Base-by-base conservation (phyloP, 2,329 filamentous ascomycete genomes). In the Xylariaceae sp. region DNA sequence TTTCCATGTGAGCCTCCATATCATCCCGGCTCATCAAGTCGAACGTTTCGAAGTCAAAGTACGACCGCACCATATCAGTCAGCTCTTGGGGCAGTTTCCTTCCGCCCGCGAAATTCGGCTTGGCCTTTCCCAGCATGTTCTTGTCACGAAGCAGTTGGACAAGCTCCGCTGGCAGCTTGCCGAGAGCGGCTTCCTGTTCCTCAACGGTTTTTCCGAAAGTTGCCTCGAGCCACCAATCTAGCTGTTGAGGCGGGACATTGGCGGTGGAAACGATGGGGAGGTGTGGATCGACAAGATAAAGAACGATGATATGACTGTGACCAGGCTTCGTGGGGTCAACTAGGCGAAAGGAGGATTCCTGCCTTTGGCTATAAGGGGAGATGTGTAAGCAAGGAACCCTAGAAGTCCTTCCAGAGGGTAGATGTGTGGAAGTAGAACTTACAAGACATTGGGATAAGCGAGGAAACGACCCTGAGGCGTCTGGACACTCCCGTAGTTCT, bases 261-360 rank as follows among this genome's bases (percentile, higher is more conserved):
- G 74, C 73, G 8, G 77, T 78, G 1, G 73, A 75, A 58, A 77
- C 70, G 71, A 79, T 56, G 1, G 76, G 77, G 1, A 75, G 64
- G 17, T 77, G 65, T 0, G 85, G 85, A 66, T 88, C 83, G 1
- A 88, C 79, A 1, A 88, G 76, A 67, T 82, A 88, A 8, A 88
- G 72, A 0, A 81, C 82, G 2, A 88, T 71, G 52, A 87, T 82
- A 67, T 83, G 82, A 15, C 82, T 76, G 64, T 87, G 81, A 1
- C 85, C 85, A 0, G 81, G 76, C 17, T 74, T 77, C 0, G 78
- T 77, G 2, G 69, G 70, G 65, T 88, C 84, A 0, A 63, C 70
- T 0, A 87, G 77, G 5, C 69, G 62, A 64, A 85, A 84, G 0
- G 75, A 71, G 1, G 71, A 68, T 0, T 81, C 78, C 2, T 71